Conservation (phyloP, 2,329 filamentous ascomycete species). For the Apiospora hydei region DNA sequence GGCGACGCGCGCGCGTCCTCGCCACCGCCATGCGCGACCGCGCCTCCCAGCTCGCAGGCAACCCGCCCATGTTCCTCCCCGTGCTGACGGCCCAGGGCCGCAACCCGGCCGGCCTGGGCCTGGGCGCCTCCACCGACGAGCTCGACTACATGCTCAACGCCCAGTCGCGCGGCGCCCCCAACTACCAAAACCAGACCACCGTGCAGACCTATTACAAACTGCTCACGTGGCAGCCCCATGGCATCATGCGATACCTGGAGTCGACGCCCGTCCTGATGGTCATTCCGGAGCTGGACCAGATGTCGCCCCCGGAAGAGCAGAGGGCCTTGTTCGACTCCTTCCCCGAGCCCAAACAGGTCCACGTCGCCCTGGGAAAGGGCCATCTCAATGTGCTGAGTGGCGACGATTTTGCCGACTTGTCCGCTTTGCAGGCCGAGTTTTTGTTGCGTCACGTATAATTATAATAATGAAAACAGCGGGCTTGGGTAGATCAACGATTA, state of each 20-base stretch:
- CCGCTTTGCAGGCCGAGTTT: too few relatives aligned
- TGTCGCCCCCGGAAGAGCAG: constrained; percentile 33
- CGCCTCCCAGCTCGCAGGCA: background rate
- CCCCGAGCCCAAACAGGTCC: background rate
- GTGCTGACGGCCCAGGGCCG: background rate
- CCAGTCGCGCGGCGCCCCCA: constrained; percentile 28
- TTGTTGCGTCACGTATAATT: too few relatives aligned
- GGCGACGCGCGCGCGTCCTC: background rate
- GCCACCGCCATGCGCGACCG: background rate
- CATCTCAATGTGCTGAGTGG: background rate
- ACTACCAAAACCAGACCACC: constrained; percentile 37
- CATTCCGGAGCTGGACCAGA: constrained; percentile 38
- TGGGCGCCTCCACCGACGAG: background rate
- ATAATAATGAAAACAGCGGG: too few relatives aligned
- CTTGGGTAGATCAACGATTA: too few relatives aligned
- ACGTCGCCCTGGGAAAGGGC: background rate
- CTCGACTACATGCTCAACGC: constrained; percentile 33
- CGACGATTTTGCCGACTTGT: too few relatives aligned
- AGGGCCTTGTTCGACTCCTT: background rate
- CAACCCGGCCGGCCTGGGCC: constrained; percentile 21
- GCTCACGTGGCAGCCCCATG: constrained; percentile 33
- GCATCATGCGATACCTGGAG: constrained; percentile 31
- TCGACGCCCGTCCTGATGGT: constrained; percentile 38
- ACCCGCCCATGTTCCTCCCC: background rate
- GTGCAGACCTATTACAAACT: constrained; percentile 40